Conservation (phyloP, 345 rosid genomes). For the Litchi chinensis region DNA sequence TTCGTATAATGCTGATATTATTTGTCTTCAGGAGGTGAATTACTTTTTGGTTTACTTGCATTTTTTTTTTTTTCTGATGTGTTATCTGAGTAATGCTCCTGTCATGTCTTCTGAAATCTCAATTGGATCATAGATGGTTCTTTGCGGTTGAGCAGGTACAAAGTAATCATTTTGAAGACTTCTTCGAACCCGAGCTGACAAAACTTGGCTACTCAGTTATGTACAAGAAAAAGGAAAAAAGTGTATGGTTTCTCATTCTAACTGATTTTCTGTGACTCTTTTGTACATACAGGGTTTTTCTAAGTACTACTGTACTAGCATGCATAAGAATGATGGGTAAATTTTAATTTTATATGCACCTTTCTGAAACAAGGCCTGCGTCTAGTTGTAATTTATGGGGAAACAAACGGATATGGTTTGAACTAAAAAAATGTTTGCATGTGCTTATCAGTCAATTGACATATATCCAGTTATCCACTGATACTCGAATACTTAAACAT, state of each 20-base stretch:
- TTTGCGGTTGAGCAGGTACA: slow-evolving; percentile 36
- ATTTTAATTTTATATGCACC: not conserved
- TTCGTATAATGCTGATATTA: slow-evolving; percentile 57
- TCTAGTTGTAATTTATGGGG: not conserved
- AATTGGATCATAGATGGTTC: not conserved
- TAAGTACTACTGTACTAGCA: not conserved
- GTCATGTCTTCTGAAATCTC: not conserved
- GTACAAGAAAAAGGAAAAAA: slow-evolving; percentile 45
- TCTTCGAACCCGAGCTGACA: slow-evolving; percentile 39
- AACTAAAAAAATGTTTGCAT: not conserved
- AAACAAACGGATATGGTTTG: not conserved
- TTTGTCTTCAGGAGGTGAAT: slow-evolving; percentile 71
- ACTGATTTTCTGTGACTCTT: not conserved
- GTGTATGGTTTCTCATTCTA: slow-evolving; percentile 25
- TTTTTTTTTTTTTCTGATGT: not conserved
- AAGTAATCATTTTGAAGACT: slow-evolving; percentile 45
- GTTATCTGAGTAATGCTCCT: not conserved
- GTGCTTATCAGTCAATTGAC: not conserved
- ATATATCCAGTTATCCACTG: not conserved
- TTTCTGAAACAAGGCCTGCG: not conserved
- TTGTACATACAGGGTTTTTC: not conserved
- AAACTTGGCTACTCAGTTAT: slow-evolving; percentile 43
- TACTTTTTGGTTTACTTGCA: not conserved
- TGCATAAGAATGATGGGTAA: not conserved
- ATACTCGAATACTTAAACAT: not conserved